phyloP scores from a whole-genome alignment of 148 eudicot genomes.

The Rhododendron henanense region DNA sequence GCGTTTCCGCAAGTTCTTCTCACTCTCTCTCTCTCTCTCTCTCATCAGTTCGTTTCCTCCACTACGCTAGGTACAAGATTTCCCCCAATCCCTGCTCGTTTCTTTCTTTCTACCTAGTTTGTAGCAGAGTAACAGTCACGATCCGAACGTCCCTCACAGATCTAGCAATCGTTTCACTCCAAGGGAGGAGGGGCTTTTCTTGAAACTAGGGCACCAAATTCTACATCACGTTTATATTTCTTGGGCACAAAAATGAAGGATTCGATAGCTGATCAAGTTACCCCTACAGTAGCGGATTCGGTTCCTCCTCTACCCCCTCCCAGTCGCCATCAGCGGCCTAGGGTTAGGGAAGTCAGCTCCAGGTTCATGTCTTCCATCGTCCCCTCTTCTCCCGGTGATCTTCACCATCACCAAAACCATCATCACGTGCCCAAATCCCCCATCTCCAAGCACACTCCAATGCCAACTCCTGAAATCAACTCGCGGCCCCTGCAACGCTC shows the following conservation, averaged over 20 bases:
- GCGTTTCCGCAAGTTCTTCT: background rate
- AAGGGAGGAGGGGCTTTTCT: background rate
- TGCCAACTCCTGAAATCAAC: slow-evolving; percentile 31
- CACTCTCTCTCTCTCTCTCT: background rate
- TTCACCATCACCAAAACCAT: slow-evolving; percentile 19
- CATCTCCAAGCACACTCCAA: slow-evolving; percentile 6
- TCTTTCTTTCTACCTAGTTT: background rate
- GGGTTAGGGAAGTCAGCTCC: slow-evolving; percentile 83
- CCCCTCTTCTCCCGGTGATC: slow-evolving; percentile 24
- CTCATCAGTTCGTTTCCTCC: background rate
- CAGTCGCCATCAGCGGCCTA: slow-evolving; percentile 62
- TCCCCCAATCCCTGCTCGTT: background rate
- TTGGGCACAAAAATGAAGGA: background rate
- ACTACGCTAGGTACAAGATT: background rate
- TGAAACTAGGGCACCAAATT: background rate
- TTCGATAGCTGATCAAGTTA: background rate
- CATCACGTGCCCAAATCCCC: slow-evolving; percentile 13
- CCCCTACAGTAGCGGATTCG: background rate
- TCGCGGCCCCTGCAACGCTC: slow-evolving; percentile 22
- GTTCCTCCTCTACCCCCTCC: slow-evolving; percentile 26
- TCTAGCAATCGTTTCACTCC: background rate
- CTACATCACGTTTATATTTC: background rate
- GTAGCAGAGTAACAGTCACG: background rate
- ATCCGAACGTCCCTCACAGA: background rate
- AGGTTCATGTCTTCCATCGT: slow-evolving; percentile 69